Evolutionary conservation across 2,329 filamentous ascomycete species (phyloP).

Genomic region (Plenodomus tracheiphilus): DNA sequence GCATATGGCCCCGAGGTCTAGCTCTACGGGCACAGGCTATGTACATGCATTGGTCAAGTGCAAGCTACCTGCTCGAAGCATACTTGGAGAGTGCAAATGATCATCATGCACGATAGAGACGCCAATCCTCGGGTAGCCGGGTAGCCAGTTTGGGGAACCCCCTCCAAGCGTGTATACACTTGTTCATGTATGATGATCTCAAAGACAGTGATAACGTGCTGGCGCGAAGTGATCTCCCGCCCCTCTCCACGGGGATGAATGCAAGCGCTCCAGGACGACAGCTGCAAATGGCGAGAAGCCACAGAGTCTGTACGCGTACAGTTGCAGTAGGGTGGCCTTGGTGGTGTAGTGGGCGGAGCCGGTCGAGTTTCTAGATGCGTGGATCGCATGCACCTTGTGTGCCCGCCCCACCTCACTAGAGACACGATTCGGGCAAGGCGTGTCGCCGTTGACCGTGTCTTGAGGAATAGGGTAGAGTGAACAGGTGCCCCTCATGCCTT

Average conservation of each 20-base stretch:
- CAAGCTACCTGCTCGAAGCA: neutral
- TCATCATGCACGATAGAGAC: neutral
- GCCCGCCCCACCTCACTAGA: constrained; percentile 10
- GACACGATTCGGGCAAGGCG: constrained; percentile 10
- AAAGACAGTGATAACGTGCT: too few relatives aligned
- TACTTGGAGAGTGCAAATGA: neutral
- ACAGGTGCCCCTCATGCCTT: neutral
- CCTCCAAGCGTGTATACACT: neutral
- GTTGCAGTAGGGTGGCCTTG: neutral
- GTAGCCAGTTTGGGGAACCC: neutral
- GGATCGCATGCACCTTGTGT: constrained; percentile 5
- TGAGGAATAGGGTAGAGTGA: neutral
- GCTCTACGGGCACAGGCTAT: too few relatives aligned
- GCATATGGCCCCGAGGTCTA: constrained; percentile 7
- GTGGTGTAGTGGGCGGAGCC: neutral
- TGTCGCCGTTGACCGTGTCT: neutral
- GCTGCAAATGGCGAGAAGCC: too few relatives aligned
- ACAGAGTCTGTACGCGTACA: constrained; percentile 2
- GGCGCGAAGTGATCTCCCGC: too few relatives aligned
- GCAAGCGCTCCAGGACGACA: too few relatives aligned
- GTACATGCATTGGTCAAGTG: neutral
- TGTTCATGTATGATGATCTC: too few relatives aligned
- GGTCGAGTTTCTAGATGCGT: constrained; percentile 13
- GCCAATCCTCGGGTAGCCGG: neutral
- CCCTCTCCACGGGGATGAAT: too few relatives aligned